These are phyloP conservation scores for Tuber calosporum DNA, from an alignment of 495 filamentous ascomycete genomes.

Conservation along the genomic window DNA sequence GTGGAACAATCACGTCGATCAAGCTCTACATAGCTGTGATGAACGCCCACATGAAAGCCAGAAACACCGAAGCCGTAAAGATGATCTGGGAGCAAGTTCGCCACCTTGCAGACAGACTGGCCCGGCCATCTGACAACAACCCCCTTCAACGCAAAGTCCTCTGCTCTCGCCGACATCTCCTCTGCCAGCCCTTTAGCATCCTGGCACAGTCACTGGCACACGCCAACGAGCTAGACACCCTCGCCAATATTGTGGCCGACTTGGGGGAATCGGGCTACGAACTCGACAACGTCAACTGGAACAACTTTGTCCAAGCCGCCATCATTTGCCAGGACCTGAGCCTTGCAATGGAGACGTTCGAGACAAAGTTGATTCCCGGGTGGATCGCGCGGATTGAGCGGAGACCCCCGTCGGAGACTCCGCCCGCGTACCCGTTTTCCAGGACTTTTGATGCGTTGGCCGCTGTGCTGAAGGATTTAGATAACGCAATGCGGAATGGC, in stretches of 20 bases:
- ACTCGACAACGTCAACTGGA: conserved; percentile 42
- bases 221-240: conserved; percentile 17
- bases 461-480: conserved; percentile 21
- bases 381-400: conserved; percentile 20
- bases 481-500: conserved; percentile 20
- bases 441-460: conserved; percentile 36
- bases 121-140: conserved; percentile 6
- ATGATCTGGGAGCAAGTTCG: conserved; percentile 24
- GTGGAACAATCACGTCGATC: conserved; percentile 30
- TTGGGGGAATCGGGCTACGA: conserved; percentile 29
- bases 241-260: conserved; percentile 18
- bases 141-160: conserved; percentile 7
- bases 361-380: conserved; percentile 35
- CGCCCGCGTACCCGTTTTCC: conserved; percentile 33
- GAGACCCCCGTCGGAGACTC: conserved; percentile 16
- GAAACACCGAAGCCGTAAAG: conserved; percentile 27
- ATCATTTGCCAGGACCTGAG: conserved; percentile 17
- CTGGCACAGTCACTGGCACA: conserved; percentile 31
- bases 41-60: conserved; percentile 32
- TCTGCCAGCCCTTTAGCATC: conserved; percentile 31
- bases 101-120: conserved; percentile 17
- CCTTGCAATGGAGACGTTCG: conserved; percentile 32
- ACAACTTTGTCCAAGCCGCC: conserved; percentile 38
- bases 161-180: conserved; percentile 16
- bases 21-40: conserved; percentile 39